Evolutionary conservation across 139 green algal species (phyloP).

Genomic region (Volvox reticuliferus): DNA sequence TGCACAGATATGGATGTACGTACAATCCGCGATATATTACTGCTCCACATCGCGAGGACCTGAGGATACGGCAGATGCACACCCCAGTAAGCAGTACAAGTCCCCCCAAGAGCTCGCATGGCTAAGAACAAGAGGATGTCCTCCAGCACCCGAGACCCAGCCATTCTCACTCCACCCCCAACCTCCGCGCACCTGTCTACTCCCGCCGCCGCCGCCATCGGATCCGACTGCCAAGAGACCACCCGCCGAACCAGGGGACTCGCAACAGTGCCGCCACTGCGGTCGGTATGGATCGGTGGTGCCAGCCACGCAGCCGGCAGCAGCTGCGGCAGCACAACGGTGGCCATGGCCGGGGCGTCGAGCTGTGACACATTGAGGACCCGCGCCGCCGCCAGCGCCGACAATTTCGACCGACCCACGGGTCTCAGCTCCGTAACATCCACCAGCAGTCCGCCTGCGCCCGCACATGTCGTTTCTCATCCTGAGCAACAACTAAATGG

Average conservation of each 20-base stretch:
- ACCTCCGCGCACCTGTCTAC: background rate
- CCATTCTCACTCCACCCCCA: too few relatives aligned
- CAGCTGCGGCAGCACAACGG: slow-evolving; percentile 49
- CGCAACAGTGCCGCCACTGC: background rate
- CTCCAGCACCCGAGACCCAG: too few relatives aligned
- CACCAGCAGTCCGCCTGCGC: slow-evolving; percentile 55
- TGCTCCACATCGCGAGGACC: too few relatives aligned
- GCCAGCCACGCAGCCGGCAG: slow-evolving; percentile 49
- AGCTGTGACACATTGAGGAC: slow-evolving; percentile 53
- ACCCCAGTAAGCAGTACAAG: too few relatives aligned
- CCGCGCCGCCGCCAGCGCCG: slow-evolving; percentile 27
- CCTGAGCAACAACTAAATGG: too few relatives aligned
- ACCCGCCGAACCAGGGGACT: background rate
- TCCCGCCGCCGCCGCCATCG: background rate
- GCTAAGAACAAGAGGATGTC: too few relatives aligned
- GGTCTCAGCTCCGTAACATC: slow-evolving; percentile 37
- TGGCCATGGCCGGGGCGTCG: slow-evolving; percentile 29
- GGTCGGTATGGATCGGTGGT: background rate
- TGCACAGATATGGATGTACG: too few relatives aligned
- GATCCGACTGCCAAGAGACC: background rate
- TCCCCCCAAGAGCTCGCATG: too few relatives aligned
- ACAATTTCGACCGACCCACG: slow-evolving; percentile 49
- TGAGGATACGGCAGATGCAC: too few relatives aligned
- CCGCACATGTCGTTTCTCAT: too few relatives aligned
- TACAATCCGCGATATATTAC: too few relatives aligned